Evolutionary conservation across 768 basidiomycete genomes (phyloP), one percentile per base, ranked within the genome.

Genomic region (Sistotremastrum suecicum): DNA sequence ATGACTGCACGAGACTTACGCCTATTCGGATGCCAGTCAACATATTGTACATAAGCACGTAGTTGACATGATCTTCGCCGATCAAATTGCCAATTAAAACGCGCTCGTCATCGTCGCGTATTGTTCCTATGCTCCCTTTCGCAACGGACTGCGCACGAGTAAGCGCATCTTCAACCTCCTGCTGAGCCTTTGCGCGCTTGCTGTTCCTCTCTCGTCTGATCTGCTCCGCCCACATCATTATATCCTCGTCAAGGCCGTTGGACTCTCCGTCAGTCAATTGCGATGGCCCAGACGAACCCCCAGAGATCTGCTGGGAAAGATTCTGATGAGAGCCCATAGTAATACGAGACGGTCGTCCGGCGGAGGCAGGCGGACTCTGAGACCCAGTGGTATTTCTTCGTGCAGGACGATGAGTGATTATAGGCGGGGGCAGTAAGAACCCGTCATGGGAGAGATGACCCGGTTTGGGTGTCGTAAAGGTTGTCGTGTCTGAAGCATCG

Each of bases 31-130:
- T 99, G 4, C 95, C 95, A 3, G 95, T 99, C 56, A 99, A 71
- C 95, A 99, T 99, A 68, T 99, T 98, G 68, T 98, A 99, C 95
- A 98, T 98, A 57, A 99, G 67, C 48, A 98, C 87, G 54, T 97
- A 99, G 67, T 99, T 99, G 62, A 84, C 92, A 64, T 99, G 95
- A 56, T 80, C 94, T 60, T 97, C 92, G n/a, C 90, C 88, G 52
- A 99, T 95, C 53, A 98, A 66, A 60, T 98, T 98, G 1, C 95
- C 95, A 0, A 97, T 87, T 8, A 92, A 64, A 3, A 82, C 80
- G 44, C 60, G 65, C 31, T 73, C 65, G 42, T 78, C 77, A 12
- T 72, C 70, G 39, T 58, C 63, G 43, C 51, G 55, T 32, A 48
- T 52, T 44, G 20, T 43, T 12, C 56, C 33, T 50, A 50, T 2